Evolutionary conservation across 441 rosid species (phyloP).

Genomic region (Populus hybrid): DNA sequence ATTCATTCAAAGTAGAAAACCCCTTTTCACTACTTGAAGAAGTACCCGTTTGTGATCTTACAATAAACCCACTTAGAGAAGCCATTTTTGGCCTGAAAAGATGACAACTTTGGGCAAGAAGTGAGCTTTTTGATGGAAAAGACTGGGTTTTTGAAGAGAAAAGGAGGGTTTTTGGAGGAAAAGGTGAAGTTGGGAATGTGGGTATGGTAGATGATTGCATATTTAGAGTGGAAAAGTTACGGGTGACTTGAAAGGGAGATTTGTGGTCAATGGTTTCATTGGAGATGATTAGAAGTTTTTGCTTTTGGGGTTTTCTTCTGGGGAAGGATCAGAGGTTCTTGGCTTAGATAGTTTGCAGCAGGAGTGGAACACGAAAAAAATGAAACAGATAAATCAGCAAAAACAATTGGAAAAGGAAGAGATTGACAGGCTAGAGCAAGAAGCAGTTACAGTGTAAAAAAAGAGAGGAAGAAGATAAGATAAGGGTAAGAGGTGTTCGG

Average conservation of each 20-base stretch:
- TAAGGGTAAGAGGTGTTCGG: neutral
- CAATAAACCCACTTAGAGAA: constrained; percentile 41
- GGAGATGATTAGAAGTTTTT: neutral
- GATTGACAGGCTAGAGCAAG: neutral
- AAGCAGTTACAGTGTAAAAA: neutral
- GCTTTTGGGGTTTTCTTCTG: neutral
- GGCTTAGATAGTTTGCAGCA: neutral
- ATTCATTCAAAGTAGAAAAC: constrained; percentile 46
- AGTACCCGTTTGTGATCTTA: constrained; percentile 36
- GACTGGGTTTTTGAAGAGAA: constrained; percentile 31
- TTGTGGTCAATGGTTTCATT: neutral
- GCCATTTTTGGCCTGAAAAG: constrained; percentile 38
- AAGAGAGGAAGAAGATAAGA: neutral
- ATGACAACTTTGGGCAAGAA: neutral
- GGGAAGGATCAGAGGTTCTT: neutral
- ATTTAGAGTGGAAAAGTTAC: constrained; percentile 5
- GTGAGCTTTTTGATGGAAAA: constrained; percentile 10
- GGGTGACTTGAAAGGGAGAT: neutral
- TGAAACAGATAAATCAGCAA: neutral
- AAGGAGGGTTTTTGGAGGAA: constrained; percentile 21
- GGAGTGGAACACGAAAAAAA: neutral
- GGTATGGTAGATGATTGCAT: constrained; percentile 30
- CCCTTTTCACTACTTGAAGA: constrained; percentile 26
- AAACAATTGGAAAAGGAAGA: neutral
- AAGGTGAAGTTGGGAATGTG: constrained; percentile 28